Evolutionary conservation across 1,139 yeast genomes (phyloP), one percentile per base, ranked within the genome.

Genomic region (Kazachstania sp.): DNA sequence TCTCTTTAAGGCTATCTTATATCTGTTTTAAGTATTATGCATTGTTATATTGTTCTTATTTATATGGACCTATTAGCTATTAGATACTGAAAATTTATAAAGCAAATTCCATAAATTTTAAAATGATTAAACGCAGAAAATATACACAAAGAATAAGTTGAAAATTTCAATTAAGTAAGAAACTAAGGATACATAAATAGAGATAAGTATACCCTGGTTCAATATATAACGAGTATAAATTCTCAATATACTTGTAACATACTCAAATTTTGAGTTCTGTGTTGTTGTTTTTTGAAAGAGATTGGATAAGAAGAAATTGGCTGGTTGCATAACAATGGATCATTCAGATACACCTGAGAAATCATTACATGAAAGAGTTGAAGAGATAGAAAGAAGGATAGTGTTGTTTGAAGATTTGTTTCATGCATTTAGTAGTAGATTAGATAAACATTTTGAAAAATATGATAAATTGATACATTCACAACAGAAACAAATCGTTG

Each of bases 401-500:
- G 50, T 52, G 5, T 53, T 60, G 57, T 61, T 60, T 45, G 67
- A 63, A 49, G 50, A 56, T 29, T 52, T 63, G 53, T 59, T 63
- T 35, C 64, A 62, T 47, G 57, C 61, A 37, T 48, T 63, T 35
- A 59, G 64, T 43, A 54, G 58, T 11, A 56, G 58, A 37, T 44
- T 63, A 44, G 67, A 63, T 39, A 62, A 59, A 35, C 61, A 61
- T 46, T 62, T 62, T 50, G 59, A 63, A 43, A 59, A 56, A 45
- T 63, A 63, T 44, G 65, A 63, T 44, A 50, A 53, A 45, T 51
- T 61, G 20, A 52, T 63, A 7, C 49, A 54, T 18, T 52, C 63
- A 6, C 67, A 63, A 47, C 65, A 61, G 49, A 62, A 60, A 44
- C 65, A 61, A 47, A 61, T 63, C n/a, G 50, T 47, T 18, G 62